Conservation (phyloP, 2,329 filamentous ascomycete species). For the Talaromyces rugulosus region DNA sequence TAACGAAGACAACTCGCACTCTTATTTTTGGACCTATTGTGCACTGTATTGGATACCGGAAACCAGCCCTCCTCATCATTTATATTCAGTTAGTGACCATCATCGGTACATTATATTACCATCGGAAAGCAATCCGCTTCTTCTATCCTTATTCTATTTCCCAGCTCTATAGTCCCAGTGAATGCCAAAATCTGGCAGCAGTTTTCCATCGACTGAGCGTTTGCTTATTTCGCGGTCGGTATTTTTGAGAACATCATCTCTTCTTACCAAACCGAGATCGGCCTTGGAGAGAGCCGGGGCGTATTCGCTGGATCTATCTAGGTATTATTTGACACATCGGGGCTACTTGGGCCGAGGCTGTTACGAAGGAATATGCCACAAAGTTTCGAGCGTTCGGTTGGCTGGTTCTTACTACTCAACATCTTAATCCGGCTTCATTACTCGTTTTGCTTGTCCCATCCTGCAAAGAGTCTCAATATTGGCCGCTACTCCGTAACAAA, state of each 20-base stretch:
- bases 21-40: not conserved
- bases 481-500: too few species aligned
- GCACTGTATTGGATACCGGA: not conserved
- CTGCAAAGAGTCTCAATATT: too few species aligned
- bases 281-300: too few species aligned
- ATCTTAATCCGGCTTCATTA: too few species aligned
- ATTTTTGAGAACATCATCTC: not conserved
- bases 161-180: not conserved
- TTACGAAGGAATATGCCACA: too few species aligned
- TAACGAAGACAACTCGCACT: not conserved
- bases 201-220: not conserved
- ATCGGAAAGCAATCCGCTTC: not conserved
- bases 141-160: not conserved
- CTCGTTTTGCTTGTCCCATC: too few species aligned
- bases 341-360: too few species aligned
- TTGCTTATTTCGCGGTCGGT: not conserved
- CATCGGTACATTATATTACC: not conserved
- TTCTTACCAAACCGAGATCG: not conserved
- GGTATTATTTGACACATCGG: too few species aligned
- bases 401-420: too few species aligned
- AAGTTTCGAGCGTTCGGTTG: too few species aligned
- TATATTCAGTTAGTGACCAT: not conserved
- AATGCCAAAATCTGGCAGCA: not conserved
- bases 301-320: too few species aligned
- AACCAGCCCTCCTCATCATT: not conserved